Conservation (phyloP, 2,329 filamentous ascomycete genomes). For the Nothophaeocryptopus gaeumannii region DNA sequence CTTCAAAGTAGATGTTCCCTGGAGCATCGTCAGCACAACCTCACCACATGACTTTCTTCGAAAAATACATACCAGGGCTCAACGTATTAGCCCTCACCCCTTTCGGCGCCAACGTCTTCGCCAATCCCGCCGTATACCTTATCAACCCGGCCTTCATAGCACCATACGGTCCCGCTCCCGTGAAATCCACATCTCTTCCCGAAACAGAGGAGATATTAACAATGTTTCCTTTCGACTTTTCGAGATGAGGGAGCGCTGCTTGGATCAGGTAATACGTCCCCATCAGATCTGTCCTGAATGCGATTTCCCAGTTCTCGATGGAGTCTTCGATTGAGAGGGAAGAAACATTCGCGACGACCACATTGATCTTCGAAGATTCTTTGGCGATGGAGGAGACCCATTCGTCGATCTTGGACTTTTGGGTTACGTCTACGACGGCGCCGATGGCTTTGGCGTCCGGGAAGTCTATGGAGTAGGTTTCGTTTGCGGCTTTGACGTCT, state of each 20-base stretch:
- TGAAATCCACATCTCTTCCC: slow-evolving; percentile 39
- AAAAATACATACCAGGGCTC: slow-evolving; percentile 3
- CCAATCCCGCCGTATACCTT: slow-evolving; percentile 38
- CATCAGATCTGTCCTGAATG: slow-evolving; percentile 37
- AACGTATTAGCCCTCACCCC: slow-evolving; percentile 39
- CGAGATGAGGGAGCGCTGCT: slow-evolving; percentile 35
- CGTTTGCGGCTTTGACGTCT: slow-evolving; percentile 23
- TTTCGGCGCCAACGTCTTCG: slow-evolving; percentile 35
- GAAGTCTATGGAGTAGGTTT: slow-evolving; percentile 19
- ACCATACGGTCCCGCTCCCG: slow-evolving; percentile 38
- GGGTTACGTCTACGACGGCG: slow-evolving; percentile 28
- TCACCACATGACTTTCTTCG: not conserved
- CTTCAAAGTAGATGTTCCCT: slow-evolving; percentile 39
- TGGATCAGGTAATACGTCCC: slow-evolving; percentile 35
- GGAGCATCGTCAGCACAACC: slow-evolving; percentile 18
- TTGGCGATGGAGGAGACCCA: slow-evolving; percentile 27
- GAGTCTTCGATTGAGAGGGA: slow-evolving; percentile 31
- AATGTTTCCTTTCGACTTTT: slow-evolving; percentile 36
- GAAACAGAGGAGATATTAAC: slow-evolving; percentile 38
- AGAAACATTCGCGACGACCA: slow-evolving; percentile 34
- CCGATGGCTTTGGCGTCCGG: slow-evolving; percentile 24
- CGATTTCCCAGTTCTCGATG: slow-evolving; percentile 24
- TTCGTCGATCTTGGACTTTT: slow-evolving; percentile 15
- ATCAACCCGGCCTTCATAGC: slow-evolving; percentile 37
- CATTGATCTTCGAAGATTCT: slow-evolving; percentile 28